Percentiles rank a stretch among this genome's conserved stretches.
phyloP scores from a whole-genome alignment of 106 monocot genomes.

The Ottelia alismoides region DNA sequence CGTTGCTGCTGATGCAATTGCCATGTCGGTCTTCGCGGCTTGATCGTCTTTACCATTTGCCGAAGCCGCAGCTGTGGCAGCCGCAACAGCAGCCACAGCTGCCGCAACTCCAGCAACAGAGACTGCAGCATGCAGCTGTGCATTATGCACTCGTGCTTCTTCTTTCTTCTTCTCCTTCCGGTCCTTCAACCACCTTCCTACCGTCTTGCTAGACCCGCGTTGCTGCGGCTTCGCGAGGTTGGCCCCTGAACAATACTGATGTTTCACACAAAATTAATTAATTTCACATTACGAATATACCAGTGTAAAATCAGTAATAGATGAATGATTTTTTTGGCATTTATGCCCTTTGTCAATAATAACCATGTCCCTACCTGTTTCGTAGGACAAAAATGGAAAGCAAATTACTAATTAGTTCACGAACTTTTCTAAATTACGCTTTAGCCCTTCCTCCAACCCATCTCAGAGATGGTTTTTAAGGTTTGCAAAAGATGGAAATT shows the following conservation, averaged over 20 bases:
- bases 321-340: too few species aligned
- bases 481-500: too few species aligned
- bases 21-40: slow-evolving; percentile 18
- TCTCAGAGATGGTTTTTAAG: too few species aligned
- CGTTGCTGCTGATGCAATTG: slow-evolving; percentile 54
- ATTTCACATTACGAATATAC: too few species aligned
- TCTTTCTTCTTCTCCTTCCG: slow-evolving; percentile 69
- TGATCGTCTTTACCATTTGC: slow-evolving; percentile 28
- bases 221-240: slow-evolving; percentile 23
- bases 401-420: too few species aligned
- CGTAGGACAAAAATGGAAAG: too few species aligned
- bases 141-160: slow-evolving; percentile 66
- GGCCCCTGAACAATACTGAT: slow-evolving; percentile 38
- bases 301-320: too few species aligned
- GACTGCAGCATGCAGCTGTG: slow-evolving; percentile 69
- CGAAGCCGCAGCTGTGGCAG: slow-evolving; percentile 23
- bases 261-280: too few species aligned
- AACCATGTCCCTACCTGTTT: too few species aligned
- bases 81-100: slow-evolving; percentile 51
- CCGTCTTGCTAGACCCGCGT: slow-evolving; percentile 23
- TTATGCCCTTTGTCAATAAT: too few species aligned
- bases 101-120: slow-evolving; percentile 84
- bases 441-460: too few species aligned
- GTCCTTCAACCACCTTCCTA: slow-evolving; percentile 82
- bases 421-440: too few species aligned